These are phyloP conservation scores for Phytophthora megakarya DNA, from an alignment of 352 stramenopile genomes.

Conservation along the genomic window DNA sequence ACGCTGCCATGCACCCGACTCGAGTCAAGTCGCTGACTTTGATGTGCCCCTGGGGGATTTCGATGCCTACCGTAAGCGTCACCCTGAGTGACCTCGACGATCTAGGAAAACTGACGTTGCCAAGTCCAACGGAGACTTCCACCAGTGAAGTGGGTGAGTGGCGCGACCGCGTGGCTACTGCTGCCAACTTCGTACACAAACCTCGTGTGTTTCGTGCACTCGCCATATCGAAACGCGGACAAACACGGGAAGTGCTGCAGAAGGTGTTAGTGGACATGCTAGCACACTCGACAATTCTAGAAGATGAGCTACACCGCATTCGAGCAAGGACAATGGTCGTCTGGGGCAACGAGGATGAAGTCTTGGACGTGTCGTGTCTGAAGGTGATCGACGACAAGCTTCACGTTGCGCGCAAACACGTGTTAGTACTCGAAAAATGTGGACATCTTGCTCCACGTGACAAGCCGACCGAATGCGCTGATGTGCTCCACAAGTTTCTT, in stretches of 20 bases:
- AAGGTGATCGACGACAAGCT: constrained; percentile 63
- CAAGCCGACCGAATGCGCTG: constrained; percentile 52
- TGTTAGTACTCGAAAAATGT: constrained; percentile 61
- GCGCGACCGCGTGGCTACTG: constrained; percentile 18
- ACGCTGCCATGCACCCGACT: constrained; percentile 63
- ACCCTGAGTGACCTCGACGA: constrained; percentile 55
- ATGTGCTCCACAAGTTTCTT: constrained; percentile 68
- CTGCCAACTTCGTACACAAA: constrained; percentile 34
- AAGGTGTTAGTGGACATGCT: constrained; percentile 68
- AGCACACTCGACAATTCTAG: constrained; percentile 55
- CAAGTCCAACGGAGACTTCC: constrained; percentile 56
- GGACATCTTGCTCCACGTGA: constrained; percentile 68
- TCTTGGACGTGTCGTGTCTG: constrained; percentile 65
- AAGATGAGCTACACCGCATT: constrained; percentile 63
- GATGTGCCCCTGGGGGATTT: constrained; percentile 70
- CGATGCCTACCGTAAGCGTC: constrained; percentile 62
- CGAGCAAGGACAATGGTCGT: constrained; percentile 59
- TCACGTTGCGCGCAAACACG: constrained; percentile 40
- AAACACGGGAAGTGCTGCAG: constrained; percentile 44
- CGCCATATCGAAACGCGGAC: constrained; percentile 29
- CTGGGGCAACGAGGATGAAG: constrained; percentile 69
- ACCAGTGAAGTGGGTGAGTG: constrained; percentile 42
- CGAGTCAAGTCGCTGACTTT: constrained; percentile 63
- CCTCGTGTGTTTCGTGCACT: constrained; percentile 37
- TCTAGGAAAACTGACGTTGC: constrained; percentile 52